Evolutionary conservation across 768 basidiomycete species (phyloP).

Genomic region (Calocybe cyanea): DNA sequence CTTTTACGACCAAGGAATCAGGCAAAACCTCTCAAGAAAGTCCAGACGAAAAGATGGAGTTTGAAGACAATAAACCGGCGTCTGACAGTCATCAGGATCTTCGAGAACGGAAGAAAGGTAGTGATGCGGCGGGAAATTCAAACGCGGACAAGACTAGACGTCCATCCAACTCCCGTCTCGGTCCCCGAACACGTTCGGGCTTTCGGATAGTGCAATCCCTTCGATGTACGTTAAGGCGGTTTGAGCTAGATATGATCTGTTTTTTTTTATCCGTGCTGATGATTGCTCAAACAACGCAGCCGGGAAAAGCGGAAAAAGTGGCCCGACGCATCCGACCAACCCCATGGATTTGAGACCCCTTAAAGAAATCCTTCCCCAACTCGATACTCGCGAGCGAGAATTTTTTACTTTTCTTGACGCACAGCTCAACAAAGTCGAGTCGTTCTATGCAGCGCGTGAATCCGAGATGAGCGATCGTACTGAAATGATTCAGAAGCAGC

Average conservation of each 20-base stretch:
- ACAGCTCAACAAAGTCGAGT: slow-evolving; percentile 82
- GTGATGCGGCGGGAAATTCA: too few relatives aligned
- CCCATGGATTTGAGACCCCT: slow-evolving; percentile 26
- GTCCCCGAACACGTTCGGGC: slow-evolving; percentile 4
- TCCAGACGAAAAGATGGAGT: background rate
- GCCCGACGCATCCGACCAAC: slow-evolving; percentile 6
- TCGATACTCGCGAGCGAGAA: slow-evolving; percentile 56
- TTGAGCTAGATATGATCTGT: background rate
- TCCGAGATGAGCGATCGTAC: slow-evolving; percentile 51
- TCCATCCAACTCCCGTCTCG: background rate
- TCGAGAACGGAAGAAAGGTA: too few relatives aligned
- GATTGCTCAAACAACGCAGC: background rate
- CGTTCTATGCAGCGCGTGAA: slow-evolving; percentile 75
- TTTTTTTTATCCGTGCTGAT: background rate
- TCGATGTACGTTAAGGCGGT: too few relatives aligned
- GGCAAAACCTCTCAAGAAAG: background rate
- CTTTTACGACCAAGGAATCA: background rate
- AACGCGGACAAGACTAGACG: background rate
- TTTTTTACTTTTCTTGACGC: slow-evolving; percentile 79
- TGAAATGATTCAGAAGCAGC: slow-evolving; percentile 56
- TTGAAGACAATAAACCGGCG: too few relatives aligned
- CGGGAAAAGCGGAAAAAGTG: background rate
- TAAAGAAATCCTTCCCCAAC: slow-evolving; percentile 44
- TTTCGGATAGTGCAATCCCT: background rate
- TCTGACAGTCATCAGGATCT: too few relatives aligned